phyloP scores from a whole-genome alignment of 768 basidiomycete genomes.

The Pleurotus pulmonarius region DNA sequence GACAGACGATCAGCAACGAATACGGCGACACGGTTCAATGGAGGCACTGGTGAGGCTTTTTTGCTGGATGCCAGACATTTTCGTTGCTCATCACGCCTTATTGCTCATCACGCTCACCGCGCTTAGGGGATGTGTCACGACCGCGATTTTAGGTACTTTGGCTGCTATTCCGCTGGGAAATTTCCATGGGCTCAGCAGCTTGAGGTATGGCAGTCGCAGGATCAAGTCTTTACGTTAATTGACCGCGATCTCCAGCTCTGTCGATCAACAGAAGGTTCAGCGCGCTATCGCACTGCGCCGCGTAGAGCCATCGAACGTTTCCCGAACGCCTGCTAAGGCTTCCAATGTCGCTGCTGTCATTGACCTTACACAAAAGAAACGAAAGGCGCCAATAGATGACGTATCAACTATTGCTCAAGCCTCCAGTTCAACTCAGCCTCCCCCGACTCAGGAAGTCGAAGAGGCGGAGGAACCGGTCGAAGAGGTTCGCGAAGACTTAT shows the following conservation, averaged over 20 bases:
- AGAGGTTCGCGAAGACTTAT: constrained; percentile 64
- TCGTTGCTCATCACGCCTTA: not conserved
- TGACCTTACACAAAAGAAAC: constrained; percentile 37
- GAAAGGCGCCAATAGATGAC: constrained; percentile 31
- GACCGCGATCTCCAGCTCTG: constrained; percentile 29
- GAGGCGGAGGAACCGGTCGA: constrained; percentile 41
- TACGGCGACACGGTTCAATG: constrained; percentile 68
- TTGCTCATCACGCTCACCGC: not conserved
- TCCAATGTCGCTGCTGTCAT: constrained; percentile 10
- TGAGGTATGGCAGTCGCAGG: constrained; percentile 38
- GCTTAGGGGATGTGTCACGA: constrained; percentile 69
- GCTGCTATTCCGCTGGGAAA: constrained; percentile 36
- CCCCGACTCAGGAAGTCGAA: constrained; percentile 30
- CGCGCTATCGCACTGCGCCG: constrained; percentile 50
- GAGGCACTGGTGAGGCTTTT: constrained; percentile 63
- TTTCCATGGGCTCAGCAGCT: constrained; percentile 46
- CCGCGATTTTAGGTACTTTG: constrained; percentile 48
- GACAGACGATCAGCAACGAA: constrained; percentile 36
- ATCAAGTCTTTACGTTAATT: not conserved
- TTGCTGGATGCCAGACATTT: not conserved
- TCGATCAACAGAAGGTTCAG: constrained; percentile 63
- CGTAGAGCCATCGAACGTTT: constrained; percentile 57
- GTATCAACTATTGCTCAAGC: not conserved
- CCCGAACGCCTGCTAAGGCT: constrained; percentile 33
- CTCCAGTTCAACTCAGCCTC: constrained; percentile 10